Evolutionary conservation across 805 yeast species (phyloP), one percentile per base, ranked within the genome.

Genomic region (Babjeviella inositovora): DNA sequence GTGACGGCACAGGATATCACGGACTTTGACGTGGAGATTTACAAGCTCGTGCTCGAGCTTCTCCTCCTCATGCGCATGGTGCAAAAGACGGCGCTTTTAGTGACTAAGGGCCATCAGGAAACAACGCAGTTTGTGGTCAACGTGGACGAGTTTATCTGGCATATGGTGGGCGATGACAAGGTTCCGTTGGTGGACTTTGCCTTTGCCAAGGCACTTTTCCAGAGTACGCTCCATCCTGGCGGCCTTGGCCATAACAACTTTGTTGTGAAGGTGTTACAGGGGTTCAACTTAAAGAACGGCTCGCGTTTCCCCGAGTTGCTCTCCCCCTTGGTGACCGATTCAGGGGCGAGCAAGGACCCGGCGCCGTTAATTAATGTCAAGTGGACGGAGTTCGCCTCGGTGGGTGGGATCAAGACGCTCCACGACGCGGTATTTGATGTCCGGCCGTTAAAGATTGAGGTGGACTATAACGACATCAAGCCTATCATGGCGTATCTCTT

Each of bases 71-170:
- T n/a, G n/a, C n/a, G n/a, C n/a, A n/a, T n/a, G n/a, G n/a, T n/a
- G n/a, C n/a, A n/a, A n/a, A n/a, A 46, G 39, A 22, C 35, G 39
- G n/a, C n/a, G n/a, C n/a, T n/a, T n/a, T n/a, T n/a, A n/a, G n/a
- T n/a, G n/a, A n/a, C n/a, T 7, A 43, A 40, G 16, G 28, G 44
- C 1, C 30, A 34, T 11, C 33, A 41, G 15, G 49, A 51, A 29
- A 34, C 35, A 7, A 26, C 45, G 8, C n/a, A n/a, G n/a, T n/a
- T n/a, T n/a, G n/a, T n/a, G n/a, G n/a, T n/a, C n/a, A n/a, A n/a
- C 18, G 69, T 85, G 0, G 84, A 74, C 32, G 74, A 75, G 29
- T 55, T 82, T 19, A 66, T 71, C 19, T 53, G 82, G 44, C 87
- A 77, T 37, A 51, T 85, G 40, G 49, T 82, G 28, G 69, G 67